A percentile compares a stretch with the other conserved stretches of the same genome.
These are phyloP conservation scores for Clonostachys chloroleuca DNA, from an alignment of 2,329 filamentous ascomycete species.

Conservation along the genomic window DNA sequence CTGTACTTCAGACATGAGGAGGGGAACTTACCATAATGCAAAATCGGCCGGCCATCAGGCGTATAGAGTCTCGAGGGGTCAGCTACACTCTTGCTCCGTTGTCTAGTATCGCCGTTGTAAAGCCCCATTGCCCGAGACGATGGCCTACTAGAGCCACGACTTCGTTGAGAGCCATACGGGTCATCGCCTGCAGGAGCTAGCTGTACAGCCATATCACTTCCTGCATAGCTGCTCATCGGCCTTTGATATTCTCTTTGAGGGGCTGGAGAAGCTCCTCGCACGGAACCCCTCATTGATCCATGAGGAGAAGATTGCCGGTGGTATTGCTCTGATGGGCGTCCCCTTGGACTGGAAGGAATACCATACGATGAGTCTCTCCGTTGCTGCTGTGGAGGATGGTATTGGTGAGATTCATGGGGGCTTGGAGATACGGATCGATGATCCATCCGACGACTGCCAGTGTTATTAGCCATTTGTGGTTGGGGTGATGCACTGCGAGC, in stretches of 20 bases:
- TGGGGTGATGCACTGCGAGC: slow-evolving; percentile 60
- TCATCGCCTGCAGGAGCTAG: slow-evolving; percentile 54
- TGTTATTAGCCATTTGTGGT: slow-evolving; percentile 46
- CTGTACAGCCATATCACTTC: slow-evolving; percentile 63
- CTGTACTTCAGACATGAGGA: not conserved
- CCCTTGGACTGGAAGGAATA: not conserved
- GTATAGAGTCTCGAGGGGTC: slow-evolving; percentile 79
- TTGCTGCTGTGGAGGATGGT: slow-evolving; percentile 16
- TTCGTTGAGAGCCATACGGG: slow-evolving; percentile 52
- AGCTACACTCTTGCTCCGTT: slow-evolving; percentile 81
- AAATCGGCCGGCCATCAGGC: slow-evolving; percentile 77
- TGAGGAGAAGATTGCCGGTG: slow-evolving; percentile 2
- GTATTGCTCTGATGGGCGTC: slow-evolving; percentile 1
- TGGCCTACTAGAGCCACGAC: slow-evolving; percentile 41
- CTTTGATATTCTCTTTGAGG: slow-evolving; percentile 23
- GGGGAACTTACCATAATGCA: slow-evolving; percentile 82
- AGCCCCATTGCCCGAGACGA: slow-evolving; percentile 49
- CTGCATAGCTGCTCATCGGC: slow-evolving; percentile 45
- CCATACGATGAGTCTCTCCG: slow-evolving; percentile 26
- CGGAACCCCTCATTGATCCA: not conserved
- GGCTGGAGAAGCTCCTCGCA: slow-evolving; percentile 1
- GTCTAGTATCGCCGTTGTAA: slow-evolving; percentile 48
- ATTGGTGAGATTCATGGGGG: slow-evolving; percentile 37
- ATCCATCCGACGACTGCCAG: slow-evolving; percentile 24
- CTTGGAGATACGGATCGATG: slow-evolving; percentile 57